Evolutionary conservation across 2,329 filamentous ascomycete genomes (phyloP).

Genomic region (Xylariaceae sp.): DNA sequence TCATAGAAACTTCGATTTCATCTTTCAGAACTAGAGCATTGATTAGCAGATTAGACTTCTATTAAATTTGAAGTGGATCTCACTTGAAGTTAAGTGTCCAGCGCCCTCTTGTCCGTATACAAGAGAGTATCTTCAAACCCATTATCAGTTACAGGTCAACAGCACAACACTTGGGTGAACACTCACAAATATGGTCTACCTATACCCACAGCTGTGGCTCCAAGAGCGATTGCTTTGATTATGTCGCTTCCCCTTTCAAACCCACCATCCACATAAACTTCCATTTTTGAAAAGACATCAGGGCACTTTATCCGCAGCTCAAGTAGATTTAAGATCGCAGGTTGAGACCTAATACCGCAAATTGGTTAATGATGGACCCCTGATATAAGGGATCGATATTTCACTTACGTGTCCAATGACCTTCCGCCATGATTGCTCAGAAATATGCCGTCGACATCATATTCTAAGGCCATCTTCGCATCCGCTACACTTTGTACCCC

Average conservation of each 20-base stretch:
- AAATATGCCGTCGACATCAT: conserved; percentile 13
- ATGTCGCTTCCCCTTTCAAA: conserved; percentile 57
- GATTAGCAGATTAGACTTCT: conserved; percentile 4
- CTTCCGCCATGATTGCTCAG: conserved; percentile 43
- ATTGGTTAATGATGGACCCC: neutral
- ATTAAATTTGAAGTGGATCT: conserved; percentile 34
- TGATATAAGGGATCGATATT: conserved; percentile 19
- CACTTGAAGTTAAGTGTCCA: conserved; percentile 57
- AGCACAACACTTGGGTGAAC: conserved; percentile 37
- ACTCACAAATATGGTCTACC: conserved; percentile 52
- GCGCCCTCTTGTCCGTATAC: conserved; percentile 58
- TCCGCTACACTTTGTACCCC: conserved; percentile 15
- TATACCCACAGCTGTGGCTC: conserved; percentile 56
- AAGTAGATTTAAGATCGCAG: conserved; percentile 53
- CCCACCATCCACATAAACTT: conserved; percentile 57
- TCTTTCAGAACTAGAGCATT: conserved; percentile 29
- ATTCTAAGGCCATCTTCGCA: conserved; percentile 6
- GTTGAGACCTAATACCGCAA: conserved; percentile 38
- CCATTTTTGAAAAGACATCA: conserved; percentile 51
- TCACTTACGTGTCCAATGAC: conserved; percentile 50
- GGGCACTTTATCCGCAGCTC: conserved; percentile 54
- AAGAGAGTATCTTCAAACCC: conserved; percentile 1
- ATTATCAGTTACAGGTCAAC: neutral
- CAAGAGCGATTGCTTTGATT: conserved; percentile 56
- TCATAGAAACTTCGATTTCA: conserved; percentile 52